Base-by-base conservation (phyloP, 805 yeast species). In the Blastobotrys chiropterorum region DNA sequence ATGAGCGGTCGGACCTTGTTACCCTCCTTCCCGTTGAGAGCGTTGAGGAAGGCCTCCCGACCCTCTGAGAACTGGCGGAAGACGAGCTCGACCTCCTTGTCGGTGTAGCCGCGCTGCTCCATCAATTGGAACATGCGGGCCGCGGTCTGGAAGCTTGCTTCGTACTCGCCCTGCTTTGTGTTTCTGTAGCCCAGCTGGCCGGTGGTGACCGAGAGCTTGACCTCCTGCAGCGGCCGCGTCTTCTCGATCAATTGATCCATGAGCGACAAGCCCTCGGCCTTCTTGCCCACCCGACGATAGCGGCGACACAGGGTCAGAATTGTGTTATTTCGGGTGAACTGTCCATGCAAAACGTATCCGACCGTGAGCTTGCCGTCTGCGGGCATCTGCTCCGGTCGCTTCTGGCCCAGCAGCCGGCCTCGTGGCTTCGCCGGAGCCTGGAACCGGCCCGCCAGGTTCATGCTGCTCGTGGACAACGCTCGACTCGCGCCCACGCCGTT, bases 131-230 rank as follows among this genome's bases (percentile, higher is more conserved):
- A 89, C 70, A 87, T 75, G 56, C 79, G 79, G 2, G 90, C 73
- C 14, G 90, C 73, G 7, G 92, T 84, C 67, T 90, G 97, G 74
- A 85, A 90, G 13, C 85, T 85, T 1, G 96, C 97, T 70, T 92
- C 99, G 63, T 87, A 88, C 67, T 89, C 96, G 47, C 95, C 88
- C 69, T 97, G 82, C 52, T 89, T 89, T 15, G 94, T 80, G 63
- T 90, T 89, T 63, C 89, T 79, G 74, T 90, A 92, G 2, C 98
- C 99, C 48, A 89, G 73, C 64, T 79, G 81, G 48, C 99, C 99
- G 0, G 96, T 85, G 5, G 88, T 79, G 48, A 87, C 71, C 19
- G 84, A 79, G 44, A 84, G 65, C 57, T 79, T 76, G 26, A 85
- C 82, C 56, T 81, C 84, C 68, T 90, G 92, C 21, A 90, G 94